Percentiles rank a stretch among this genome's conserved stretches.
Evolutionary conservation across 1,139 yeast species (phyloP).

Genomic region (Debaryomyces subglobosus): DNA sequence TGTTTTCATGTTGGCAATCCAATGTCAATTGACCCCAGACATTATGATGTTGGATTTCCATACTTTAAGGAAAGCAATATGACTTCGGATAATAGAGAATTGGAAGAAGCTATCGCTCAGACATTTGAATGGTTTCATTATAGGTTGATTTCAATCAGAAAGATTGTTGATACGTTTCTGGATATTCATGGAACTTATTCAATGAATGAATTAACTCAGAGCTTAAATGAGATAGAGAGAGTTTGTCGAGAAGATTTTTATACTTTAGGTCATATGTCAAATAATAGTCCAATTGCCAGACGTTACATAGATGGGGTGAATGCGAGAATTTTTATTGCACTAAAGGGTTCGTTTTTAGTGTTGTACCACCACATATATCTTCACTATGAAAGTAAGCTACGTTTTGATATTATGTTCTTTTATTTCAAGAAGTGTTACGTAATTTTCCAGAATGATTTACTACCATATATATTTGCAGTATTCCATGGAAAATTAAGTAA

Average conservation of each 20-base stretch:
- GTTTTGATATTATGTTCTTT: conserved; percentile 25
- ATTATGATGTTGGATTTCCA: conserved; percentile 37
- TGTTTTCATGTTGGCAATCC: conserved; percentile 48
- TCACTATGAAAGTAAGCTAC: conserved; percentile 29
- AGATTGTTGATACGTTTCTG: conserved; percentile 16
- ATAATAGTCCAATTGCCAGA: background rate
- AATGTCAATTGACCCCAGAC: conserved; percentile 28
- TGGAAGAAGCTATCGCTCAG: conserved; percentile 19
- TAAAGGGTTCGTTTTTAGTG: conserved; percentile 27
- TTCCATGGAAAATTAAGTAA: conserved; percentile 27
- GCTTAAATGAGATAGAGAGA: conserved; percentile 20
- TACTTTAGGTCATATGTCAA: conserved; percentile 9
- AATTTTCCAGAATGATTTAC: conserved; percentile 24
- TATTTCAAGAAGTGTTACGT: conserved; percentile 31
- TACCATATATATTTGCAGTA: conserved; percentile 30
- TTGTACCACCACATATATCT: conserved; percentile 34
- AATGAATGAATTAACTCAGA: conserved; percentile 18
- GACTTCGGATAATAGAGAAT: conserved; percentile 14
- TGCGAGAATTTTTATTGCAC: background rate
- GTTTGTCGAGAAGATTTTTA: conserved; percentile 13
- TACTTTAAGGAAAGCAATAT: conserved; percentile 1
- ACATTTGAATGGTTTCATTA: conserved; percentile 7
- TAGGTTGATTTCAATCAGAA: background rate
- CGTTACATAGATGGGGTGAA: background rate
- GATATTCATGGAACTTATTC: conserved; percentile 21